Evolutionary conservation across 768 basidiomycete species (phyloP).

Genomic region (Suillus placidus): DNA sequence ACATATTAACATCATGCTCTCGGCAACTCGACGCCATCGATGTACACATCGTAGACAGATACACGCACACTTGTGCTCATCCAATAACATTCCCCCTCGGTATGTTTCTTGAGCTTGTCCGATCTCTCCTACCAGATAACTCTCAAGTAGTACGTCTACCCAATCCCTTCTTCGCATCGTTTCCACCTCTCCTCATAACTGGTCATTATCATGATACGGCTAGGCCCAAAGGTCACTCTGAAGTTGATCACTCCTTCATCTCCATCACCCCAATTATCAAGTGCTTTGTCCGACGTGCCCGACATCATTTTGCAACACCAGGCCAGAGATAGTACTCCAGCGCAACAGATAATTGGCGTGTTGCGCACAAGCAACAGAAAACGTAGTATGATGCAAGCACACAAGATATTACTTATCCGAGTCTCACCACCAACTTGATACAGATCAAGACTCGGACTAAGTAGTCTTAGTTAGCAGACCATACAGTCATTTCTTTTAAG

Average conservation of each 20-base stretch:
- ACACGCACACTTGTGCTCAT: background rate
- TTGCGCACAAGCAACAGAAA: too few species aligned
- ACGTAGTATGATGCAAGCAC: too few species aligned
- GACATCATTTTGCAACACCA: too few species aligned
- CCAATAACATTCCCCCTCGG: too few species aligned
- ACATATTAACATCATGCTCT: background rate
- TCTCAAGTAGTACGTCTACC: background rate
- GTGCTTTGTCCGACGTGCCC: background rate
- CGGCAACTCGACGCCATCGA: background rate
- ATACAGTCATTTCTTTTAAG: background rate
- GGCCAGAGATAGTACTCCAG: too few species aligned
- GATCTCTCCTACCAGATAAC: background rate
- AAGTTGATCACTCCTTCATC: conserved; percentile 11
- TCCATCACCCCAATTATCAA: background rate
- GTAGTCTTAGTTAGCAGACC: background rate
- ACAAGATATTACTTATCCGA: too few species aligned
- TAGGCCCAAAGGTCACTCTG: conserved; percentile 13
- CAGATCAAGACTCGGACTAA: background rate
- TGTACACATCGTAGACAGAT: background rate
- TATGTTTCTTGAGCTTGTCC: too few species aligned
- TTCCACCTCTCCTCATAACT: background rate
- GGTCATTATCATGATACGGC: conserved; percentile 14
- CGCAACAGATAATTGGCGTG: too few species aligned
- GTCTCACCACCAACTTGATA: too few species aligned
- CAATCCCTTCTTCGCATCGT: background rate